Percentiles rank a stretch among this genome's conserved stretches.
Evolutionary conservation across 1,284 basidiomycete genomes (phyloP).

Genomic region (Ustilago loliicola): DNA sequence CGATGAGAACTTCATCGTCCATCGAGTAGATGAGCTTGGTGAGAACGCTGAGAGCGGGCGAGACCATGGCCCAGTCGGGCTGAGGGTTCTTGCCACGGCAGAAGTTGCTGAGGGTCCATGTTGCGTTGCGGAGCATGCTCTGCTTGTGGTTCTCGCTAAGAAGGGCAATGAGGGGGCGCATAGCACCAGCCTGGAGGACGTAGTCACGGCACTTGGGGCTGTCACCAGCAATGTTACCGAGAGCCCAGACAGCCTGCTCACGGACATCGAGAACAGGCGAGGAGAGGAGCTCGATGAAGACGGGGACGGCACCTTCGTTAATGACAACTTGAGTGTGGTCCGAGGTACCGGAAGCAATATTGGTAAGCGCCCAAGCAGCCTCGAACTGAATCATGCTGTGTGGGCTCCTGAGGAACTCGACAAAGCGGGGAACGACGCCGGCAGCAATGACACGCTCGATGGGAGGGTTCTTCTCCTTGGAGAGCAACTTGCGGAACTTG

Average conservation of each 20-base stretch:
- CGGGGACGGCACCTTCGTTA: conserved; percentile 91
- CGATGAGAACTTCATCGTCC: conserved; percentile 98
- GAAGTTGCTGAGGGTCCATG: conserved; percentile 70
- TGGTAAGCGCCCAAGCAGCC: conserved; percentile 99
- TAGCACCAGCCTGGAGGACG: conserved; percentile 65
- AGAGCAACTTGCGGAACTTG: conserved; percentile 94
- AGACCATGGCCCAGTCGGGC: conserved; percentile 74
- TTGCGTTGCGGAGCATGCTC: conserved; percentile 70
- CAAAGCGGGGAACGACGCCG: conserved; percentile 96
- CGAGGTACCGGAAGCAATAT: conserved; percentile 98
- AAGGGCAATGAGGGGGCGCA: conserved; percentile 66
- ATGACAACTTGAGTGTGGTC: conserved; percentile 99
- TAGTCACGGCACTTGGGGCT: conserved; percentile 69
- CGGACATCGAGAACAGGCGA: conserved; percentile 69
- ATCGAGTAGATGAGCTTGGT: conserved; percentile 99
- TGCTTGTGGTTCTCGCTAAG: conserved; percentile 70
- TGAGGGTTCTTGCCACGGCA: conserved; percentile 70
- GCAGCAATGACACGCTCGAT: conserved; percentile 99
- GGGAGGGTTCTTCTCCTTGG: conserved; percentile 99
- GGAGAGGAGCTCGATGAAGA: conserved; percentile 80
- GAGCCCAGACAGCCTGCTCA: conserved; percentile 70
- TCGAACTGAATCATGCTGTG: conserved; percentile 99
- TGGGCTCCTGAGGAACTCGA: conserved; percentile 88
- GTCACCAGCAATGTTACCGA: conserved; percentile 70
- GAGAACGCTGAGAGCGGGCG: conserved; percentile 92